Evolutionary conservation across 805 yeast genomes (phyloP), one percentile per base, ranked within the genome.

Genomic region (Priceomyces medius): DNA sequence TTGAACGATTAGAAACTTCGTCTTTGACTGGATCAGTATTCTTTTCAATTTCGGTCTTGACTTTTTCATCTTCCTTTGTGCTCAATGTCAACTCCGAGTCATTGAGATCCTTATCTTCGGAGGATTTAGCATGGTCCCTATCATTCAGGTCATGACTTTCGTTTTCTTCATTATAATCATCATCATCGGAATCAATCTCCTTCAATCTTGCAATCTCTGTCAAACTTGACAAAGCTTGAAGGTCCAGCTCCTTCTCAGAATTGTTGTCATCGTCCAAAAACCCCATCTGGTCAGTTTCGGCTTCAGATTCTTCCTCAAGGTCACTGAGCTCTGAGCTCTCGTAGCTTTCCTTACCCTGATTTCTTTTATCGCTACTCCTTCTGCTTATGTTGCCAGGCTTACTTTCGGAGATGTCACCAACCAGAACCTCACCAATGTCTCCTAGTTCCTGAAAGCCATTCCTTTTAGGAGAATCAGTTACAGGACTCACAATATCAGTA

Each of bases 271-370:
- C 71, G 17, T 71, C 73, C 45, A 72, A 56, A 45, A 66, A 69
- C 45, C 80, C 91, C 87, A 88, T 80, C 52, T 79, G 83, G 56
- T 89, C 97, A 0, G 97, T 89, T 58, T 89, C 97, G 13, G 93
- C 96, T 62, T 89, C 97, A 12, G 93, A 83, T 41, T 74, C 81
- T 43, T 78, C 70, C 40, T 79, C 84, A 47, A 79, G 60, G 42
- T 79, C 85, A 31, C 74, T 68, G 34, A 70, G 56, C 44, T 70
- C 76, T 7, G 71, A 65, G 53, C 73, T 67, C 31, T 68, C 73
- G 50, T 61, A 63, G 38, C 48, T 55, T 43, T 55, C 64, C 39
- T 52, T 55, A 7, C 9, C 35, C 8, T 33, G 37, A 18, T 41
- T 31, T 7, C 23, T 32, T 7, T 12, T 19, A 5, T 31, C 19